Evolutionary conservation across 2,329 filamentous ascomycete species (phyloP).

Genomic region (Xylaria multiplex): DNA sequence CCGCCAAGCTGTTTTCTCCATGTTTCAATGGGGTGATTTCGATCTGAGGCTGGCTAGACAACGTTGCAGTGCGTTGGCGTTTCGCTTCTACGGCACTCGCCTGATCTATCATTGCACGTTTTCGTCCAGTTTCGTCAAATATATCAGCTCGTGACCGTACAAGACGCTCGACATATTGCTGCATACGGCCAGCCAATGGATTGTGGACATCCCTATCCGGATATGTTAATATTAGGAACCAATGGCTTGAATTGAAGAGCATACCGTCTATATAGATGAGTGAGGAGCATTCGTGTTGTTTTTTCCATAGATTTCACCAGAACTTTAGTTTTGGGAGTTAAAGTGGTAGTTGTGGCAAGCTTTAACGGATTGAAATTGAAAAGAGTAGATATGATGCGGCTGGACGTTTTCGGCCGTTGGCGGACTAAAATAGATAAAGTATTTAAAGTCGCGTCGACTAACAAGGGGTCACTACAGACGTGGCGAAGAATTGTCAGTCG

Average conservation of each 20-base stretch:
- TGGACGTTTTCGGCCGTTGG: slow-evolving; percentile 80
- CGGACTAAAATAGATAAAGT: slow-evolving; percentile 85
- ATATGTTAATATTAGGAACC: slow-evolving; percentile 41
- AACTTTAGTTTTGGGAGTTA: slow-evolving; percentile 82
- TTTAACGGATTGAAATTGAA: slow-evolving; percentile 93
- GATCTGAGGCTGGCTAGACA: slow-evolving; percentile 55
- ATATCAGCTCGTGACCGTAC: slow-evolving; percentile 81
- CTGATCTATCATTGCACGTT: slow-evolving; percentile 78
- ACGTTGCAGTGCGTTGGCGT: slow-evolving; percentile 74
- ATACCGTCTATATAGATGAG: slow-evolving; percentile 83
- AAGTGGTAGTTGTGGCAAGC: slow-evolving; percentile 73
- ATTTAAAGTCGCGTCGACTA: slow-evolving; percentile 93
- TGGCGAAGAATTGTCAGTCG: slow-evolving; percentile 25
- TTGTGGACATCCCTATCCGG: slow-evolving; percentile 78
- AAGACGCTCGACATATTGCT: slow-evolving; percentile 85
- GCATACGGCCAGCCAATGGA: slow-evolving; percentile 78
- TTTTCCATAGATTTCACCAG: slow-evolving; percentile 94
- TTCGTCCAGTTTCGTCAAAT: slow-evolving; percentile 81
- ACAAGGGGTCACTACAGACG: slow-evolving; percentile 76
- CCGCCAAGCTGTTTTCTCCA: slow-evolving; percentile 80
- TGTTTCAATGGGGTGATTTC: slow-evolving; percentile 77
- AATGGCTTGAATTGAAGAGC: slow-evolving; percentile 38
- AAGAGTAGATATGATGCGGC: slow-evolving; percentile 85
- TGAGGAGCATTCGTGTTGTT: slow-evolving; percentile 83
- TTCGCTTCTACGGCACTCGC: slow-evolving; percentile 83